Evolutionary conservation across 2,329 filamentous ascomycete genomes (phyloP), one percentile per base, ranked within the genome.

Genomic region (Venturia oleaginea): DNA sequence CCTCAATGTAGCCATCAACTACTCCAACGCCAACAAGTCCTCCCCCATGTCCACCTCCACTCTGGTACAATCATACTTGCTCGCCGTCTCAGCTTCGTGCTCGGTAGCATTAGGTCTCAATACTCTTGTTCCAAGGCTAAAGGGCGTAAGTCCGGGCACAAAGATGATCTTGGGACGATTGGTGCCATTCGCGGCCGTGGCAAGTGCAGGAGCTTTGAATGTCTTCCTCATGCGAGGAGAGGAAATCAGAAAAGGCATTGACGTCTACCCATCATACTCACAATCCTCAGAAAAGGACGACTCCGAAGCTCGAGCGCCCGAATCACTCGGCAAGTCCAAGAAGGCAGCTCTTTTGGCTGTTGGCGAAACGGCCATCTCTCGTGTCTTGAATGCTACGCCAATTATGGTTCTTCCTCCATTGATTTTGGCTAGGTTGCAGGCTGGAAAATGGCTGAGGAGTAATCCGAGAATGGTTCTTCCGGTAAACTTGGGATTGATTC

Each of bases 181-280:
- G 10, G 92, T 97, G 7, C 94, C 94, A 32, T 99, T 99, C 73
- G 94, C 93, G 0, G 94, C 94, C 15, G 94, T 99, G 13, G 93
- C 93, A 37, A 90, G 86, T 66, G 94, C 94, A 4, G 92, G 92
- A 71, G 91, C 87, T 1, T 82, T 99, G 67, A 99, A 99, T 76
- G 94, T 97, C 32, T 95, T 97, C 77, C 84, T 99, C 64, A 99
- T 99, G 94, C 91, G 94, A 66, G 88, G 91, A 68, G 93, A 97
- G 76, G 94, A 99, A 79, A 97, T 99, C 71, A 84, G 90, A 72
- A 85, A 85, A 67, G 94, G 94, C 62, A 99, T 99, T 72, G 91
- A 97, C 75, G 86, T 99, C 43, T 97, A 88, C 76, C 92, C 92
- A 1, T 24, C 13, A 6, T 37, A 48, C 15, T 87, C 91, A 7